Conservation (phyloP, 2,329 filamentous ascomycete species). For the Celoporthe dispersa region DNA sequence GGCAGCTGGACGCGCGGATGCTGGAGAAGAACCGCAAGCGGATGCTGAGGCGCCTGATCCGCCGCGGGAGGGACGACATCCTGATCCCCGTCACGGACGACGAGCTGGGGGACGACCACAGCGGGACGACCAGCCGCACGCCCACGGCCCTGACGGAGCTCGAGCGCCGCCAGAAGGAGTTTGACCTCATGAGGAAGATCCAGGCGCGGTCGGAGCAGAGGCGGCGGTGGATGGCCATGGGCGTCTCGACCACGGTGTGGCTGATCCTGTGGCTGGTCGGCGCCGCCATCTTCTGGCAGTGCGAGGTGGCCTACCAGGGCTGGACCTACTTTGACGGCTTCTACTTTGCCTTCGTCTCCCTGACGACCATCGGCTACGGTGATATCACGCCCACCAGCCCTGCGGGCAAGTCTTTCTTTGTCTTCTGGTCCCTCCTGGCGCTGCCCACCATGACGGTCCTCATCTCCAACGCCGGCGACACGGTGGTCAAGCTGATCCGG, state of each 20-base stretch:
- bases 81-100: conserved; percentile 52
- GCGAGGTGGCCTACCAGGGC: conserved; percentile 56
- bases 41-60: conserved; percentile 50
- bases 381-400: conserved; percentile 79
- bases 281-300: conserved; percentile 70
- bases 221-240: conserved; percentile 75
- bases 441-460: conserved; percentile 88
- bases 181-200: conserved; percentile 80
- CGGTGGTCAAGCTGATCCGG: conserved; percentile 68
- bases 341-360: conserved; percentile 84
- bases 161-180: conserved; percentile 70
- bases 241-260: conserved; percentile 70
- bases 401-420: conserved; percentile 81
- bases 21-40: conserved; percentile 61
- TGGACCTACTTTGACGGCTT: conserved; percentile 81
- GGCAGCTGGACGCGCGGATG: conserved; percentile 59
- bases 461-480: conserved; percentile 83
- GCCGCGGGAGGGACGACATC: conserved; percentile 50
- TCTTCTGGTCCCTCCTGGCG: conserved; percentile 89
- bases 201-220: conserved; percentile 67
- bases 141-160: conserved; percentile 48
- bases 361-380: conserved; percentile 88
- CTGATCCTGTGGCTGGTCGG: conserved; percentile 79
- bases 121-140: conserved; percentile 30
- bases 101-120: conserved; percentile 24